Percentiles rank a stretch among this genome's conserved stretches.
Evolutionary conservation across 208 protist genomes (phyloP).

Genomic region (Zelonia costaricensis): DNA sequence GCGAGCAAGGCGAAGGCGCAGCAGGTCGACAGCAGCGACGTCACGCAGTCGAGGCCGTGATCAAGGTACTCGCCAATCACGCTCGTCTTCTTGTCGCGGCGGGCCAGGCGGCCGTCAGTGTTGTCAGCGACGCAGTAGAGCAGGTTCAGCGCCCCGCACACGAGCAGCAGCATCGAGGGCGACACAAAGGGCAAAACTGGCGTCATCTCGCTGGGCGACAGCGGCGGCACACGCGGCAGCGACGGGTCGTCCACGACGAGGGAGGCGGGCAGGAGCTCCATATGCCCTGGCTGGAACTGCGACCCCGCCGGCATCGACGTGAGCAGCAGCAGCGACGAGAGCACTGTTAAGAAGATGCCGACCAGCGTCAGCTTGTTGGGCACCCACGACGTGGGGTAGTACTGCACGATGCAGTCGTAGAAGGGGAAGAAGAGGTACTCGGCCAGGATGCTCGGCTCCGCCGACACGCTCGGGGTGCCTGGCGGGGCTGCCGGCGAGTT

Average conservation of each 20-base stretch:
- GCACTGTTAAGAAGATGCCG: constrained; percentile 70
- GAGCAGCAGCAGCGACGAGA: constrained; percentile 79
- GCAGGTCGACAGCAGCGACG: constrained; percentile 78
- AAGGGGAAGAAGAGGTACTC: constrained; percentile 83
- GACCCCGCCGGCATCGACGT: constrained; percentile 58
- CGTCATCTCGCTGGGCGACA: constrained; percentile 35
- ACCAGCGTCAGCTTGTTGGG: constrained; percentile 85
- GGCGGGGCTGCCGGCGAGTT: constrained; percentile 40
- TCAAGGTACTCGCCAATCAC: constrained; percentile 91
- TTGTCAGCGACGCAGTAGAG: constrained; percentile 91
- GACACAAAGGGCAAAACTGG: constrained; percentile 44
- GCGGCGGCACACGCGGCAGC: constrained; percentile 26
- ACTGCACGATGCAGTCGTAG: constrained; percentile 73
- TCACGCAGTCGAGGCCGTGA: constrained; percentile 91
- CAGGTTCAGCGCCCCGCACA: constrained; percentile 77
- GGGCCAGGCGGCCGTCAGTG: constrained; percentile 88
- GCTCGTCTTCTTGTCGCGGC: constrained; percentile 74
- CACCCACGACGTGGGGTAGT: constrained; percentile 61
- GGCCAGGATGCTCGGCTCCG: constrained; percentile 66
- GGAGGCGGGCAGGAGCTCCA: constrained; percentile 47
- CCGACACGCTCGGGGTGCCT: constrained; percentile 31
- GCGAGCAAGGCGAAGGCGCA: constrained; percentile 64
- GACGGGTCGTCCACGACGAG: constrained; percentile 28
- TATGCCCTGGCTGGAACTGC: constrained; percentile 55
- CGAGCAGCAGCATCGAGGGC: constrained; percentile 40